Evolutionary conservation across 345 rosid species (phyloP).

Genomic region (Eucalyptus sp.): DNA sequence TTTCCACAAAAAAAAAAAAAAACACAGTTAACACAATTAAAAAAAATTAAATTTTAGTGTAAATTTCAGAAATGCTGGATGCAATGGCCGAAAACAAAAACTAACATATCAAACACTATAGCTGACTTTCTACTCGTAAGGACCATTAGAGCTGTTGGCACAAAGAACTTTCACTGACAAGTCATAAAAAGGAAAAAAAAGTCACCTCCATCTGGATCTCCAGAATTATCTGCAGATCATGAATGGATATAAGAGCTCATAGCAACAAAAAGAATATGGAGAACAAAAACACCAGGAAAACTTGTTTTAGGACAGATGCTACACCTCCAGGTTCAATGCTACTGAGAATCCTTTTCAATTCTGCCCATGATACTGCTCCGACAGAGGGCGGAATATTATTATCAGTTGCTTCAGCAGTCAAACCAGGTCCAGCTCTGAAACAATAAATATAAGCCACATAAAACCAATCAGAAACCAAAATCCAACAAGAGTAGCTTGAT

Average conservation of each 20-base stretch:
- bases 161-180: neutral
- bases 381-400: slow-evolving; percentile 75
- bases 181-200: neutral
- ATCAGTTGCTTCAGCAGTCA: slow-evolving; percentile 42
- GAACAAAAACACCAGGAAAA: neutral
- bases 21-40: neutral
- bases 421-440: slow-evolving; percentile 67
- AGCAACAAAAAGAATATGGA: neutral
- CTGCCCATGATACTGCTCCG: slow-evolving; percentile 84
- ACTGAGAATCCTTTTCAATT: slow-evolving; percentile 86
- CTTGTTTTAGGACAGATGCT: neutral
- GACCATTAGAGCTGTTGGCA: neutral
- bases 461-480: neutral
- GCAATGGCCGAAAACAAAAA: neutral
- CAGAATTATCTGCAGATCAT: slow-evolving; percentile 36
- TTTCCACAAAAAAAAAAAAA: neutral
- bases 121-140: neutral
- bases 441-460: neutral
- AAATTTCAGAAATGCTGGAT: neutral
- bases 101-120: neutral
- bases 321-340: slow-evolving; percentile 66
- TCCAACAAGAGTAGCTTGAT: neutral
- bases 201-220: slow-evolving; percentile 77
- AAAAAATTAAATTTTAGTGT: neutral
- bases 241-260: slow-evolving; percentile 9